Base-by-base conservation (phyloP, 2,329 filamentous ascomycete species). In the Phialophora macrospora region DNA sequence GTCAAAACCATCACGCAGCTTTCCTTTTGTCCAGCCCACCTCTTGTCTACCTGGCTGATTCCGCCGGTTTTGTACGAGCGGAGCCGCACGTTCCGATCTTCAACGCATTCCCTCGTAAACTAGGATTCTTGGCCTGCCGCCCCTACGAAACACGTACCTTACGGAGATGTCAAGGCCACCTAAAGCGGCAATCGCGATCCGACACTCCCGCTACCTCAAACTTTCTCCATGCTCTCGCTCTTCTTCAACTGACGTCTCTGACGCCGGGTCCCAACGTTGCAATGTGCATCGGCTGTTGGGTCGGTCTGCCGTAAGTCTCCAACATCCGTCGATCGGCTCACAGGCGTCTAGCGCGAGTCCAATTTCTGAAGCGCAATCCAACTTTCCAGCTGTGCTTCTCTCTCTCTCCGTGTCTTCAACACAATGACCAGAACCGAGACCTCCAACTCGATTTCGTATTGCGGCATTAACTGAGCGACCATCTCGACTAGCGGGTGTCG, bases 51-150 rank as follows among this genome's bases (percentile, higher is more conserved):
- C 46, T 24, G 34, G 34, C 44, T 44, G 44, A 17, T 54, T 60
- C 38, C 56, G 56, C 56, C 56, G 56, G 30, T 7, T 32, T 24
- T 28, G 7, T 58, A 44, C 55, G 38, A 46, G 34, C 44, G 44
- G 22, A 24, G 48, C 48, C 48, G 48, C 48, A 51, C 5, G 6
- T 30, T 14, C 24, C 38, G 22, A 46, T 7, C 48, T 22, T 51
- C 38, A 17, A 51, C 20, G 20, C 20, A 2, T 28, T n/a, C n/a
- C n/a, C n/a, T n/a, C n/a, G n/a, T 11, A 51, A 51, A 51, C 48
- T 14, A 12, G 6, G 22, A 11, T 51, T 6, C 20, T 51, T 28
- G 48, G 48, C 20, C 48, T 8, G 20, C 48, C 48, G 48, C 48
- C 26, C 12, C 48, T 51, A 22, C 20, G 6, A 11, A 9, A 24